Conservation (phyloP, 495 filamentous ascomycete genomes). For the Xylaria longipes region DNA sequence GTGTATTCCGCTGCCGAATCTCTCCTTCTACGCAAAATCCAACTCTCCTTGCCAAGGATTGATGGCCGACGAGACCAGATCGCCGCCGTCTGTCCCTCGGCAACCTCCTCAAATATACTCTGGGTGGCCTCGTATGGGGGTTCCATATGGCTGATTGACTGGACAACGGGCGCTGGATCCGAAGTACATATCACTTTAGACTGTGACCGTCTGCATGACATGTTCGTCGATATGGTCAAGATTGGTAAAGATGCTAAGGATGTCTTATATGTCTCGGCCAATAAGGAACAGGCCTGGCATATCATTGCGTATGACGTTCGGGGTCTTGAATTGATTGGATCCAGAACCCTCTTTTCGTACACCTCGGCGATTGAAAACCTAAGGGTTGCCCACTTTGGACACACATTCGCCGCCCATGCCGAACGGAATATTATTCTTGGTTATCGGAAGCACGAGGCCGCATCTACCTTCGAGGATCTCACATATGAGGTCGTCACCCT, state of each 20-base stretch:
- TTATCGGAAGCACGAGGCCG: conserved; percentile 21
- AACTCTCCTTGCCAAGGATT: conserved; percentile 36
- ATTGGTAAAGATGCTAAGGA: conserved; percentile 46
- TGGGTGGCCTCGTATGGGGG: conserved; percentile 75
- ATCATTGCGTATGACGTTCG: conserved; percentile 51
- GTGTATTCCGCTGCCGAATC: conserved; percentile 84
- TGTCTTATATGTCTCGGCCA: conserved; percentile 49
- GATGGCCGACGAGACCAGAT: conserved; percentile 45
- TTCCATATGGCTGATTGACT: conserved; percentile 74
- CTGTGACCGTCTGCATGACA: conserved; percentile 38
- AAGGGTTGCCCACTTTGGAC: conserved; percentile 34
- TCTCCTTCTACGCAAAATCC: conserved; percentile 71
- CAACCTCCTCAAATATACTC: conserved; percentile 60
- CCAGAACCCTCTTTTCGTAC: conserved; percentile 42
- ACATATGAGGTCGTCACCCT: conserved; percentile 57
- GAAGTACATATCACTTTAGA: conserved; percentile 43
- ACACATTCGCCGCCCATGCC: conserved; percentile 33
- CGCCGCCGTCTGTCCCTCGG: conserved; percentile 65
- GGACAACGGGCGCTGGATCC: conserved; percentile 64
- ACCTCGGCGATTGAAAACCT: conserved; percentile 42
- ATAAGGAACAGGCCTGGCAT: conserved; percentile 43
- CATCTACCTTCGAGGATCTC: conserved; percentile 43
- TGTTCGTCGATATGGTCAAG: conserved; percentile 52
- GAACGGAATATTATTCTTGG: conserved; percentile 36
- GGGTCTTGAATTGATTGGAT: conserved; percentile 28